Conservation (phyloP, 148 eudicot genomes). For the Vaccinium vitisidaea region DNA sequence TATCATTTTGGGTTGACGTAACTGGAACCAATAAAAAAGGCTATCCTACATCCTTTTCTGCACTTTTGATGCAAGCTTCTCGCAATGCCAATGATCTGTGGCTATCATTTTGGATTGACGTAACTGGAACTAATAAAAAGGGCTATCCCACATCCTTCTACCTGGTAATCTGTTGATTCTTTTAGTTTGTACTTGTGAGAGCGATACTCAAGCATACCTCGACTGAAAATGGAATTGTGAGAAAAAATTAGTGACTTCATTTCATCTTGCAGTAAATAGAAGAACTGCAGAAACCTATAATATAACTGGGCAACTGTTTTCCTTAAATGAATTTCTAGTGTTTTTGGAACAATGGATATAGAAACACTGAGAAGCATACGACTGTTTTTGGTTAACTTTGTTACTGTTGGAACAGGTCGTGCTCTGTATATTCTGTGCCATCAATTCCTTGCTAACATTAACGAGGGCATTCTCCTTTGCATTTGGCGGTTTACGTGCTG, state of each 20-base stretch:
- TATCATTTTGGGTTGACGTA: slow-evolving; percentile 93
- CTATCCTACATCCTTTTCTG: slow-evolving; percentile 51
- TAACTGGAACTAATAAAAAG: slow-evolving; percentile 46
- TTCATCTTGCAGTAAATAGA: background rate
- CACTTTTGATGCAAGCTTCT: slow-evolving; percentile 90
- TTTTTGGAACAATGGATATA: background rate
- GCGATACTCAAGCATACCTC: background rate
- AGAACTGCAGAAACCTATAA: background rate
- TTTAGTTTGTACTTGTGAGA: background rate
- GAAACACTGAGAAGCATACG: background rate
- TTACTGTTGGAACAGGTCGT: slow-evolving; percentile 48
- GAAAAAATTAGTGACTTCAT: background rate
- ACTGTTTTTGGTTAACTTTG: background rate
- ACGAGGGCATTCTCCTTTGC: slow-evolving; percentile 92
- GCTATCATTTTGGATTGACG: slow-evolving; percentile 96
- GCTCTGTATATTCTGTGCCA: slow-evolving; percentile 64
- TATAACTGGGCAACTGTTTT: background rate
- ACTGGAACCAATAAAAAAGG: slow-evolving; percentile 39
- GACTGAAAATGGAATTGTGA: background rate
- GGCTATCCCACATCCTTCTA: slow-evolving; percentile 55
- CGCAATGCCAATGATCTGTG: slow-evolving; percentile 96
- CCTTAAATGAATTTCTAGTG: background rate
- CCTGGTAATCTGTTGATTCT: slow-evolving; percentile 49
- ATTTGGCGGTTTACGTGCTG: slow-evolving; percentile 93
- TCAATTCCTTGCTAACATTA: slow-evolving; percentile 76